Base-by-base conservation (phyloP, 768 basidiomycete species). In the Amanita phalloides region DNA sequence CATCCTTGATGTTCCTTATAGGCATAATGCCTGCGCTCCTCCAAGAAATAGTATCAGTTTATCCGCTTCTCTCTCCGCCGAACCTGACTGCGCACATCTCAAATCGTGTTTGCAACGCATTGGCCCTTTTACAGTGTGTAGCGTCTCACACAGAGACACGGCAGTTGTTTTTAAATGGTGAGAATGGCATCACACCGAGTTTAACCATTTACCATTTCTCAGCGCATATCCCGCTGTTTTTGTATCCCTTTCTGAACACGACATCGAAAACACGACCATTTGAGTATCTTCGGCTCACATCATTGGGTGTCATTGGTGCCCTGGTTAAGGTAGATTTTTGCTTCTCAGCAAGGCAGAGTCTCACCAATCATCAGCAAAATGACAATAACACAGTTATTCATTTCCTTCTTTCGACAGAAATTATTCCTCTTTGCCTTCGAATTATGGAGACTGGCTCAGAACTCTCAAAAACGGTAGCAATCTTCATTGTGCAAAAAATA, bases 381-480 rank as follows among this genome's bases (percentile, higher is more conserved):
- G 96, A 99, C 69, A 99, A 99, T 69, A 92, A 84, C 61, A 87
- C 95, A 51, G 96, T 99, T 58, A 98, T 99, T 67, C 95, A 97
- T 71, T 99, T 99, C 75, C 78, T 99, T 39, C 81, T 99, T 42
- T 96, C 94, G 3, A 99, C 96, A 49, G 96, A 99, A 74, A 99
- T 99, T 66, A 99, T 99, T 64, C 96, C 96, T 33, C 86, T 99
- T 57, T 99, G 96, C 65, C 81, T 99, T 47, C 86, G 96, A 48
- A 99, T 99, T 67, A 99, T 99, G 96, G 96, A 99, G 68, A 97
- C 96, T 3, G 96, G 96, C 39, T 96, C 94, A 3, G 96, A 99
- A 61, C 80, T 99, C 14, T 92, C 90, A 53, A 99, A 99, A 71
- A 99, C 96, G 0, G 96, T 99, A 42, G 96, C 96, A 39, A 99